phyloP scores from a whole-genome alignment of 345 rosid species.

The Salix brachista region DNA sequence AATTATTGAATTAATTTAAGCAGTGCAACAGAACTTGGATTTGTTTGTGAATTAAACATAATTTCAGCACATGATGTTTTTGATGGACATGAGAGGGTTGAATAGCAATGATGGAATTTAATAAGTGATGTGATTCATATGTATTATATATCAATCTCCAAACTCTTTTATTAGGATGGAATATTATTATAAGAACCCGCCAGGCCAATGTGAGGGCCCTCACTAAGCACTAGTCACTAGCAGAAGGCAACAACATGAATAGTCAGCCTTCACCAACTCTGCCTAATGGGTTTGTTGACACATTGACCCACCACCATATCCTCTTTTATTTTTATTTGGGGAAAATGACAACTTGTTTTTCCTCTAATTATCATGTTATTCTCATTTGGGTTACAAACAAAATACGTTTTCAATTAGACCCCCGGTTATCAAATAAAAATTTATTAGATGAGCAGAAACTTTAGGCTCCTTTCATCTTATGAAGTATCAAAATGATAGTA shows the following conservation, averaged over 20 bases:
- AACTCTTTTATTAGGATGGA: too few species aligned
- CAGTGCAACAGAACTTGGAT: too few species aligned
- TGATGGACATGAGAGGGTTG: too few species aligned
- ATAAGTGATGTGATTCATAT: too few species aligned
- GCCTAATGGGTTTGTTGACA: conserved; percentile 28
- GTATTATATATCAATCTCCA: too few species aligned
- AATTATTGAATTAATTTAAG: too few species aligned
- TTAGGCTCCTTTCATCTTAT: too few species aligned
- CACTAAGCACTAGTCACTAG: neutral
- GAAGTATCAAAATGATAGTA: too few species aligned
- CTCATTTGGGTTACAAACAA: neutral
- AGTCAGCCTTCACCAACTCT: conserved; percentile 24
- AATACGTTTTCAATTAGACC: neutral
- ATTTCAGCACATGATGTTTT: too few species aligned
- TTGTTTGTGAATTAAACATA: too few species aligned
- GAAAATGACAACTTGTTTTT: neutral
- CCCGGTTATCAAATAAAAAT: neutral
- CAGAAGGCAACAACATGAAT: neutral
- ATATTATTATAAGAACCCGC: neutral
- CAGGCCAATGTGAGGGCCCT: neutral
- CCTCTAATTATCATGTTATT: neutral
- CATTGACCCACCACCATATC: conserved; percentile 23
- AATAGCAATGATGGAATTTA: neutral
- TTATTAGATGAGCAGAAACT: too few species aligned
- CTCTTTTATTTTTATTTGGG: neutral